Percentiles rank a stretch among this genome's conserved stretches.
phyloP scores from a whole-genome alignment of 306 rosid species.

The Ziziphus jujuba region DNA sequence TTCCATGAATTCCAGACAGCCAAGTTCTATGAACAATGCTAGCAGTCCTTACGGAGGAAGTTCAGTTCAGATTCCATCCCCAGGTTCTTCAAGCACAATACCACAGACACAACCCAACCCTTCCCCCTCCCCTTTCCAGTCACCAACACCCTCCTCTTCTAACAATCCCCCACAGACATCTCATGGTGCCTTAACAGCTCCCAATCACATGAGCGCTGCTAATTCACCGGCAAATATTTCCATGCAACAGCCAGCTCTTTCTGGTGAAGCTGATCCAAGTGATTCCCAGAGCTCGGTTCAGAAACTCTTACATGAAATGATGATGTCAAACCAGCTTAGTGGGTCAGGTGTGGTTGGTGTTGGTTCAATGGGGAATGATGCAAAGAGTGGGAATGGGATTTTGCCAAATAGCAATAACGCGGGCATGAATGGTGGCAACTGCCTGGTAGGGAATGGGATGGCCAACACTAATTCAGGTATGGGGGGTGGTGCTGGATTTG shows the following conservation, averaged over 20 bases:
- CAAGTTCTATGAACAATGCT: conserved; percentile 68
- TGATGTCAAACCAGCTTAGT: conserved; percentile 67
- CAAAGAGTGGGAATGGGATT: conserved; percentile 71
- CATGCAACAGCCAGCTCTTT: conserved; percentile 71
- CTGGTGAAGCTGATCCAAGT: conserved; percentile 71
- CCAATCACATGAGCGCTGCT: conserved; percentile 71
- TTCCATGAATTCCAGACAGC: conserved; percentile 89
- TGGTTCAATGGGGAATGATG: conserved; percentile 69
- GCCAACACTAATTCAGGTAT: conserved; percentile 55
- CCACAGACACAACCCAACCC: conserved; percentile 71
- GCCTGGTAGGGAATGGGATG: conserved; percentile 58
- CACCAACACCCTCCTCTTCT: conserved; percentile 77
- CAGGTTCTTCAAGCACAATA: conserved; percentile 72
- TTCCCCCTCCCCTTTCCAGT: conserved; percentile 76
- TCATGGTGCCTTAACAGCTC: conserved; percentile 53
- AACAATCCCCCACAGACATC: conserved; percentile 75
- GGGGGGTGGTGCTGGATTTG: conserved; percentile 57
- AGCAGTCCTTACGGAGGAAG: conserved; percentile 84
- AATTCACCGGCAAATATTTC: conserved; percentile 75
- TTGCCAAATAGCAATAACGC: conserved; percentile 47
- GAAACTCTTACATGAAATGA: conserved; percentile 74
- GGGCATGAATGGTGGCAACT: conserved; percentile 58
- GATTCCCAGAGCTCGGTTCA: conserved; percentile 90
- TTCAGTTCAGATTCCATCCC: conserved; percentile 89
- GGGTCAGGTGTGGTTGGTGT: conserved; percentile 57